These are phyloP conservation scores for Arthrinium puccinioides DNA, from an alignment of 2,329 filamentous ascomycete genomes.

Conservation along the genomic window DNA sequence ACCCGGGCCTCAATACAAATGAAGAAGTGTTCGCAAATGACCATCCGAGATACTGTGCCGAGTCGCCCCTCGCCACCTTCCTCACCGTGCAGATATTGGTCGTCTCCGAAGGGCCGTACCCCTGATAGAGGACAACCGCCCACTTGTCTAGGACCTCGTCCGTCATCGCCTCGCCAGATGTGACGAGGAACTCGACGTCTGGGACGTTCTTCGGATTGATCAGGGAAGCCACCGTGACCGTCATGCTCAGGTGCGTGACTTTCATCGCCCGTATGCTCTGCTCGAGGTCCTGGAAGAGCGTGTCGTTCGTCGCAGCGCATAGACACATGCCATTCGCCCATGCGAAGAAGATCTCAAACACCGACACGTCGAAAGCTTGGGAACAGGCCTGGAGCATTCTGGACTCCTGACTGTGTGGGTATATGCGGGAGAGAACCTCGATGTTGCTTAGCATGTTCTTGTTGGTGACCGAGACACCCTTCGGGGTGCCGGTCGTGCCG, in stretches of 20 bases:
- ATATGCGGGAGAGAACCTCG: constrained; percentile 56
- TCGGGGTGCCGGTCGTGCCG: constrained; percentile 73
- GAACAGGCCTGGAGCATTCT: constrained; percentile 78
- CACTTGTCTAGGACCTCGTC: constrained; percentile 63
- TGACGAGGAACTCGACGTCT: constrained; percentile 66
- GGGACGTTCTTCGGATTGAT: constrained; percentile 63
- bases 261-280: constrained; percentile 52
- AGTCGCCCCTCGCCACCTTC: constrained; percentile 48
- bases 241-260: constrained; percentile 77
- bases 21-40: constrained; percentile 70
- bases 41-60: constrained; percentile 69
- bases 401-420: constrained; percentile 46
- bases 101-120: constrained; percentile 78
- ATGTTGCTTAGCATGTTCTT: constrained; percentile 71
- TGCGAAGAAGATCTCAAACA: constrained; percentile 85
- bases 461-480: constrained; percentile 73
- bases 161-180: constrained; percentile 74
- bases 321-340: constrained; percentile 74
- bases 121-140: constrained; percentile 66
- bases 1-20: constrained; percentile 47
- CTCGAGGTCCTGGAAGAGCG: constrained; percentile 67
- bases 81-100: constrained; percentile 83
- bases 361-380: constrained; percentile 79
- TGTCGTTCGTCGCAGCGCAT: constrained; percentile 68
- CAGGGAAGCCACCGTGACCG: constrained; percentile 76